Percentiles rank a stretch among this genome's conserved stretches.
These are phyloP conservation scores for Epichloe amarillans DNA, from an alignment of 2,329 filamentous ascomycete genomes.

Conservation along the genomic window DNA sequence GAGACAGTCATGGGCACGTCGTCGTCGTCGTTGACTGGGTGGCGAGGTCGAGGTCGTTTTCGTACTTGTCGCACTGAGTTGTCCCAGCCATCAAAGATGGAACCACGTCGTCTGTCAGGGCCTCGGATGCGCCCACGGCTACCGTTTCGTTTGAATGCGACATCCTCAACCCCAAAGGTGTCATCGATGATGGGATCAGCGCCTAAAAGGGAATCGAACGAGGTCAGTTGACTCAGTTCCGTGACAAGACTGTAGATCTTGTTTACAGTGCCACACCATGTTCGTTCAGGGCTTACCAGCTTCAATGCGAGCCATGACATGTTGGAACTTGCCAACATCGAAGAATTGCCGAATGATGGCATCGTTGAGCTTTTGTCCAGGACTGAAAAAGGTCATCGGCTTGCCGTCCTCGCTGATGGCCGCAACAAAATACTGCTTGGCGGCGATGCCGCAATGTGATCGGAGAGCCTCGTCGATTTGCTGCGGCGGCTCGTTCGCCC, in stretches of 20 bases:
- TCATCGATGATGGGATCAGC: slow-evolving; percentile 22
- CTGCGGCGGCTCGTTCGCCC: slow-evolving; percentile 16
- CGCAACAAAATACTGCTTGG: slow-evolving; percentile 38
- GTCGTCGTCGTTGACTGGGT: slow-evolving; percentile 26
- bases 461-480: slow-evolving; percentile 38
- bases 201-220: slow-evolving; percentile 11
- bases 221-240: neutral
- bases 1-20: slow-evolving; percentile 26
- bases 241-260: neutral
- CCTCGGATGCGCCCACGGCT: slow-evolving; percentile 15
- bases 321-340: slow-evolving; percentile 27
- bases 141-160: slow-evolving; percentile 12
- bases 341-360: slow-evolving; percentile 32
- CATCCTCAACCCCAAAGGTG: slow-evolving; percentile 15
- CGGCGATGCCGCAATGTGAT: slow-evolving; percentile 38
- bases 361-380: slow-evolving; percentile 24
- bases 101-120: slow-evolving; percentile 19
- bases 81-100: slow-evolving; percentile 21
- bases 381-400: slow-evolving; percentile 31
- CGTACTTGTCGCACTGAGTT: slow-evolving; percentile 14
- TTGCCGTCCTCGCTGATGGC: slow-evolving; percentile 35
- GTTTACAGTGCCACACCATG: neutral
- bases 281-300: slow-evolving; percentile 19
- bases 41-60: slow-evolving; percentile 22
- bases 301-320: slow-evolving; percentile 24